Evolutionary conservation across 768 basidiomycete species (phyloP).

Genomic region (Antrodiella citrinella): DNA sequence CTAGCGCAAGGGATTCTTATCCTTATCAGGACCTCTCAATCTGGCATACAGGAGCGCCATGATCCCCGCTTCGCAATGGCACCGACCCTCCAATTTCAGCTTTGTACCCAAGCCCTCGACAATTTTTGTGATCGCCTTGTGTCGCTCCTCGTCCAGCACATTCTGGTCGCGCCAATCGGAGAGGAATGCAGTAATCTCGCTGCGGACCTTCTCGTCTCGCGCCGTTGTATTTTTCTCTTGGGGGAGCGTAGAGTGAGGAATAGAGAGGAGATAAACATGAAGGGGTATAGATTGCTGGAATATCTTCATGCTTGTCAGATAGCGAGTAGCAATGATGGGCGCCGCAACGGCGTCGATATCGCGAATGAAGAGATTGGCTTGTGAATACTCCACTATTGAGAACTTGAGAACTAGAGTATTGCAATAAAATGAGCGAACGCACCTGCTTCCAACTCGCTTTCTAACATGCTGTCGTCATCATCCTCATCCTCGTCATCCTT

Average conservation of each 20-base stretch:
- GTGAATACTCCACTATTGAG: neutral
- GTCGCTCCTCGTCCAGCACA: neutral
- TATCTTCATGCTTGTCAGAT: neutral
- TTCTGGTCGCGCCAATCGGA: neutral
- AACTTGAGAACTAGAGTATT: neutral
- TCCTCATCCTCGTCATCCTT: neutral
- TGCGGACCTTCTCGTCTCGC: neutral
- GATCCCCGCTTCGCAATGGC: neutral
- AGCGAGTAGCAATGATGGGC: neutral
- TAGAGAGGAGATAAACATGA: neutral
- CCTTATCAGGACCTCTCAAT: neutral
- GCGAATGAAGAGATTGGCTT: neutral
- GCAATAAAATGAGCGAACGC: neutral
- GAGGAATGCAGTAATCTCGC: neutral
- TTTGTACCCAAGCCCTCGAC: neutral
- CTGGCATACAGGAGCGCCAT: neutral
- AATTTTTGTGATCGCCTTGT: neutral
- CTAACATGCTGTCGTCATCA: neutral
- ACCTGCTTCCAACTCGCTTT: neutral
- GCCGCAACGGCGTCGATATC: neutral
- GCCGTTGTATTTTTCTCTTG: too few relatives aligned
- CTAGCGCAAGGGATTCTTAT: neutral
- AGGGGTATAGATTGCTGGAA: neutral
- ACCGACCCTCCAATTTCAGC: neutral
- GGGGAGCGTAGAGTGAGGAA: too few relatives aligned